These are phyloP conservation scores for Euphorbia schlechtendalii DNA, from an alignment of 441 rosid species.

Conservation along the genomic window DNA sequence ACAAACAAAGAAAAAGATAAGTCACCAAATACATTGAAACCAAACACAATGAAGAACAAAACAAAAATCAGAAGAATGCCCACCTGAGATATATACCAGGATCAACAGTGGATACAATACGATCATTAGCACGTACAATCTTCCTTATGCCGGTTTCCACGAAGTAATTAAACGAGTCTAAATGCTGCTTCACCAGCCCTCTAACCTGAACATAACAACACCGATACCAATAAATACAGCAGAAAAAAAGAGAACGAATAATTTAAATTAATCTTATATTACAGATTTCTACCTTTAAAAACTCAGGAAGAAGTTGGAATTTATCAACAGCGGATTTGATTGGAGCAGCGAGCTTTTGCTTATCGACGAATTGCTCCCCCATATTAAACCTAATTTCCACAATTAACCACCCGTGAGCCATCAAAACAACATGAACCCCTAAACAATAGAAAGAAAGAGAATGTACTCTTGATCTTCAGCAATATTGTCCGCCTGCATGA, in stretches of 20 bases:
- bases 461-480: conserved; percentile 7
- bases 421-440: not conserved
- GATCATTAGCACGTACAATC: conserved; percentile 73
- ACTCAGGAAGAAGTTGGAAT: conserved; percentile 78
- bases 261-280: too few species aligned
- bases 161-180: conserved; percentile 86
- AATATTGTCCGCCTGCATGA: not conserved
- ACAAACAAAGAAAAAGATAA: not conserved
- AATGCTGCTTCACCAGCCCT: conserved; percentile 92
- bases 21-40: not conserved
- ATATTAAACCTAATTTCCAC: conserved; percentile 12
- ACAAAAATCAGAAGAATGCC: not conserved
- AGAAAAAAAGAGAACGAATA: too few species aligned
- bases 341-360: conserved; percentile 49
- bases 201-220: conserved; percentile 59
- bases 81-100: conserved; percentile 64
- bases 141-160: conserved; percentile 72
- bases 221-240: too few species aligned
- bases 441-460: not conserved
- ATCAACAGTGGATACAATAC: conserved; percentile 40
- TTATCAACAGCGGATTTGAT: conserved; percentile 62
- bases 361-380: conserved; percentile 33
- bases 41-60: not conserved
- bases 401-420: not conserved
- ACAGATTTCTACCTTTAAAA: conserved; percentile 85